Conservation (phyloP, 2,329 filamentous ascomycete species). For the Capronia epimyces region DNA sequence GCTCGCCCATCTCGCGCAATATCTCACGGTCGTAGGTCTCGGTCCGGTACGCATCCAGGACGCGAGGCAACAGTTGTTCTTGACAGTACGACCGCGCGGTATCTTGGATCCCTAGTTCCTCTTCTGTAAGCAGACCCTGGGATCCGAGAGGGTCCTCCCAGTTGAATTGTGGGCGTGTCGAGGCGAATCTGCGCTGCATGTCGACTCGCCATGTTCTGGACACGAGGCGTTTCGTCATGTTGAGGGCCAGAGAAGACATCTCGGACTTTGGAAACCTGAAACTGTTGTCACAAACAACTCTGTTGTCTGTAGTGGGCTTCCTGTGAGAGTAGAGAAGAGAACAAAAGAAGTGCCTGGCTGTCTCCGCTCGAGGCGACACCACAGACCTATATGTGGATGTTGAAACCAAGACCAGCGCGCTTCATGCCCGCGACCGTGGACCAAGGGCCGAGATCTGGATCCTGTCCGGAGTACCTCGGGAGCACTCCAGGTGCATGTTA, state of each 20-base stretch:
- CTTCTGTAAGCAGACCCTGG: constrained; percentile 73
- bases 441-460: no score
- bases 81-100: constrained; percentile 92
- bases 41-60: constrained; percentile 79
- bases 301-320: no score
- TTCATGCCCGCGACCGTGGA: no score
- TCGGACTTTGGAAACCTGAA: no score
- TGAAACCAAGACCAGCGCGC: no score
- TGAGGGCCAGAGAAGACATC: background rate
- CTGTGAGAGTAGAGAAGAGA: no score
- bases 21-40: constrained; percentile 82
- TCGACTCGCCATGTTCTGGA: background rate
- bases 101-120: constrained; percentile 82
- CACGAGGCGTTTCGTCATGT: background rate
- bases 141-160: constrained; percentile 84
- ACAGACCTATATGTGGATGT: no score
- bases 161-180: constrained; percentile 54
- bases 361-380: no score
- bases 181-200: constrained; percentile 7
- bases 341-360: no score
- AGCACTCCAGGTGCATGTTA: no score
- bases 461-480: no score
- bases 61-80: constrained; percentile 74
- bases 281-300: no score
- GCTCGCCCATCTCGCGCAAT: constrained; percentile 82